Conservation (phyloP, 1,139 yeast species). For the Geotrichum phurueaensis region DNA sequence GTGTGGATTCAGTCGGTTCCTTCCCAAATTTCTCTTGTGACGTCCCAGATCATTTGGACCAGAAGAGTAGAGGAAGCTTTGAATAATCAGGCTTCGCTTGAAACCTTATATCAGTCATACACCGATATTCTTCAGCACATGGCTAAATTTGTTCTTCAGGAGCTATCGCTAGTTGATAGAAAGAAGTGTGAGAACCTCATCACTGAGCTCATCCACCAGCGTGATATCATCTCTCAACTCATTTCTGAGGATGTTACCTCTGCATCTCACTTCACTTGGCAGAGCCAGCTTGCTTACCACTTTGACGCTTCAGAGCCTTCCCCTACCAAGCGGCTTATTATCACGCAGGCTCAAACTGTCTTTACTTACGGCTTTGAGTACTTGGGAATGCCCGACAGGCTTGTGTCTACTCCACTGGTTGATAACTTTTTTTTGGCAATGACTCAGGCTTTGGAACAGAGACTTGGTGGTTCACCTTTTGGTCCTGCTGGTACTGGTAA, state of each 20-base stretch:
- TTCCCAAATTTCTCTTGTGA: conserved; percentile 52
- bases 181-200: conserved; percentile 53
- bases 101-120: conserved; percentile 17
- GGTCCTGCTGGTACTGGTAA: conserved; percentile 99
- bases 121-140: conserved; percentile 28
- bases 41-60: conserved; percentile 59
- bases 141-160: conserved; percentile 33
- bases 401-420: conserved; percentile 74
- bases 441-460: conserved; percentile 68
- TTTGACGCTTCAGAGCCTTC: conserved; percentile 32
- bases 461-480: conserved; percentile 83
- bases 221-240: conserved; percentile 40
- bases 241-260: conserved; percentile 19
- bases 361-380: conserved; percentile 77
- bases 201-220: conserved; percentile 63
- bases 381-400: conserved; percentile 64
- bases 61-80: conserved; percentile 36
- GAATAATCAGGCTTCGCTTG: conserved; percentile 9
- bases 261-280: conserved; percentile 42
- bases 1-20: conserved; percentile 43
- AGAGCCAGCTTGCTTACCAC: conserved; percentile 49
- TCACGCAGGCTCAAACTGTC: conserved; percentile 49
- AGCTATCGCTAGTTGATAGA: conserved; percentile 37
- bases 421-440: conserved; percentile 60
- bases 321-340: conserved; percentile 36